Evolutionary conservation across 805 yeast species (phyloP), one percentile per base, ranked within the genome.

Genomic region (Suhomyces emberorum): DNA sequence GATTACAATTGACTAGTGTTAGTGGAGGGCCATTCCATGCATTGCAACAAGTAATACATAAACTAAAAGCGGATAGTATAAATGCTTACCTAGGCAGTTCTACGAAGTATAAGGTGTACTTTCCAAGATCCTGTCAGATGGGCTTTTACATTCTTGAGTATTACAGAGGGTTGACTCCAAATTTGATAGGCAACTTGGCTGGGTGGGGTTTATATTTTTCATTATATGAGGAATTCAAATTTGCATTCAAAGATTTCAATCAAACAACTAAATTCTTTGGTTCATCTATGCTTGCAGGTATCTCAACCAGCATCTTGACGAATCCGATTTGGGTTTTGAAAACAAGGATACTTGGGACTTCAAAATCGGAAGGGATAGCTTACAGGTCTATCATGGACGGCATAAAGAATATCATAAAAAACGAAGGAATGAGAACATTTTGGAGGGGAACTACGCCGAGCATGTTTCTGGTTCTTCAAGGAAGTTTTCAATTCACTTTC

Each of bases 261-360:
- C 47, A 53, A 3, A 49, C 59, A 3, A 34, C 55, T 4, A 57
- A 55, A 30, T 68, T 57, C 41, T 65, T 67, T 35, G 51, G 59
- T 4, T 58, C 69, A 5, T 62, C 69, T 2, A 39, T 65, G 2
- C 26, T 61, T 12, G 88, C 97, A 0, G 98, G 98, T 0, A 52
- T 79, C 27, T 51, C 79, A 4, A 87, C 96, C 0, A 75, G 95
- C 1, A 37, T 87, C 0, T 28, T 85, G 11, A 89, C 98, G 1
- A 93, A 88, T 54, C 98, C 98, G 1, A 74, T 91, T 8, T 91
- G 98, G 98, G 96, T 93, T 1, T 57, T 93, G 14, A 93, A 93
- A 59, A 93, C 98, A 0, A 70, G 98, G 43, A 82, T 91, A 46
- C 70, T 89, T 50, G 79, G 88, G 14, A 74, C 76, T 2, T 60